Conservation (phyloP, 2,329 filamentous ascomycete species). For the Neoarthrinium moseri region DNA sequence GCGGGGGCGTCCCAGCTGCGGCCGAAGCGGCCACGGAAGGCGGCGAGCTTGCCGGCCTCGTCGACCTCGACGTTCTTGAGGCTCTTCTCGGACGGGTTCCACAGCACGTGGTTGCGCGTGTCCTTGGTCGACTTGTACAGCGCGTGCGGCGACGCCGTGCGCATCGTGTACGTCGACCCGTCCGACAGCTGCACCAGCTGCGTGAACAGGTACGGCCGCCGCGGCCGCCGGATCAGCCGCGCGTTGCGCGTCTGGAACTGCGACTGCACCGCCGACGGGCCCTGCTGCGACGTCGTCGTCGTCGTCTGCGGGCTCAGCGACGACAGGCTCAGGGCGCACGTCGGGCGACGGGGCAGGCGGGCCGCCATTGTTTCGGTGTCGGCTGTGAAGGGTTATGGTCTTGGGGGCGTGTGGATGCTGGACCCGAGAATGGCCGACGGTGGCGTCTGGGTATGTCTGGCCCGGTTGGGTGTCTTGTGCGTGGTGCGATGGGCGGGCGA, state of each 20-base stretch:
- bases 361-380: slow-evolving; percentile 9
- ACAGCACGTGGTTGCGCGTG: slow-evolving; percentile 82
- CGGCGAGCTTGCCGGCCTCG: slow-evolving; percentile 84
- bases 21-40: slow-evolving; percentile 84
- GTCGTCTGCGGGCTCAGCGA: slow-evolving; percentile 20
- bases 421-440: neutral
- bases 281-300: slow-evolving; percentile 13
- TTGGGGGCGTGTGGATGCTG: neutral
- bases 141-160: slow-evolving; percentile 69
- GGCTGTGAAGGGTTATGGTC: no score
- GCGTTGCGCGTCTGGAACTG: slow-evolving; percentile 71
- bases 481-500: no score
- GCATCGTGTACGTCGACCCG: slow-evolving; percentile 78
- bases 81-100: slow-evolving; percentile 83
- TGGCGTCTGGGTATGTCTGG: neutral
- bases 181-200: slow-evolving; percentile 92
- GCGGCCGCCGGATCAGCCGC: slow-evolving; percentile 82
- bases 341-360: slow-evolving; percentile 10
- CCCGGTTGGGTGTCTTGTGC: no score
- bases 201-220: slow-evolving; percentile 94
- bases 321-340: slow-evolving; percentile 13
- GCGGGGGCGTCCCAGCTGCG: slow-evolving; percentile 70
- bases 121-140: slow-evolving; percentile 70
- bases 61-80: slow-evolving; percentile 90
- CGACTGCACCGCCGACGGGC: slow-evolving; percentile 4